These are phyloP conservation scores for Gossypium longicalyx DNA, from an alignment of 345 rosid species.

Conservation along the genomic window DNA sequence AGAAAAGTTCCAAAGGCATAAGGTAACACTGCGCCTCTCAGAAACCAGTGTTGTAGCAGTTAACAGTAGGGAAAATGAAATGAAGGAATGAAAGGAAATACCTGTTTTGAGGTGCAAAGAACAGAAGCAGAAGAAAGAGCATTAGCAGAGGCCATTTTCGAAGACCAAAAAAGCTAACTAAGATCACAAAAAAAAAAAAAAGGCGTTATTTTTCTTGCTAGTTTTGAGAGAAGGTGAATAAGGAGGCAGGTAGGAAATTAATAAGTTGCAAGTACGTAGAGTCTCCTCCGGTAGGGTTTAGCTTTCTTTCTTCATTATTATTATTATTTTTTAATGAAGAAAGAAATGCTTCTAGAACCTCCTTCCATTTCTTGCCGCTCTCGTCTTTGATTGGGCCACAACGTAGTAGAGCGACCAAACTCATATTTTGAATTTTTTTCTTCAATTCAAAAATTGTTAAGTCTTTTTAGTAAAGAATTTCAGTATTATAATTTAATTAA, in stretches of 20 bases:
- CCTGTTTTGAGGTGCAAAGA: conserved; percentile 74
- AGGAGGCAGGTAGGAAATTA: conserved; percentile 17
- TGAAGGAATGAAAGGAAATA: background rate
- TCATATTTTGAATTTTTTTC: too few species aligned
- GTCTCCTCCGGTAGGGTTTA: conserved; percentile 45
- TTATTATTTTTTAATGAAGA: background rate
- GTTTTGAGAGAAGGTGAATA: conserved; percentile 25
- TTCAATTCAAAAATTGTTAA: too few species aligned
- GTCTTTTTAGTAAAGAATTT: too few species aligned
- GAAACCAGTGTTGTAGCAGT: background rate
- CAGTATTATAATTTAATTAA: too few species aligned
- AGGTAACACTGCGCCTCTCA: background rate
- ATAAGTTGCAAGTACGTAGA: background rate
- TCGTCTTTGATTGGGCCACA: background rate
- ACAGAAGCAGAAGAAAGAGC: conserved; percentile 66
- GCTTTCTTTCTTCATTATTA: conserved; percentile 18
- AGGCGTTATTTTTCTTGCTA: background rate
- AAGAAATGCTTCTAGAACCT: conserved; percentile 54
- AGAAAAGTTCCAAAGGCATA: background rate
- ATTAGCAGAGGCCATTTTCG: conserved; percentile 68
- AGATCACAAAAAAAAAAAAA: background rate
- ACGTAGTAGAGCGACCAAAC: too few species aligned
- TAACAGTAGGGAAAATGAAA: background rate
- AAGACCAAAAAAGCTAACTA: background rate
- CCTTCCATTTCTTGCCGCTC: conserved; percentile 21